Conservation (phyloP, 2,329 filamentous ascomycete genomes). For the Clonostachys chloroleuca region DNA sequence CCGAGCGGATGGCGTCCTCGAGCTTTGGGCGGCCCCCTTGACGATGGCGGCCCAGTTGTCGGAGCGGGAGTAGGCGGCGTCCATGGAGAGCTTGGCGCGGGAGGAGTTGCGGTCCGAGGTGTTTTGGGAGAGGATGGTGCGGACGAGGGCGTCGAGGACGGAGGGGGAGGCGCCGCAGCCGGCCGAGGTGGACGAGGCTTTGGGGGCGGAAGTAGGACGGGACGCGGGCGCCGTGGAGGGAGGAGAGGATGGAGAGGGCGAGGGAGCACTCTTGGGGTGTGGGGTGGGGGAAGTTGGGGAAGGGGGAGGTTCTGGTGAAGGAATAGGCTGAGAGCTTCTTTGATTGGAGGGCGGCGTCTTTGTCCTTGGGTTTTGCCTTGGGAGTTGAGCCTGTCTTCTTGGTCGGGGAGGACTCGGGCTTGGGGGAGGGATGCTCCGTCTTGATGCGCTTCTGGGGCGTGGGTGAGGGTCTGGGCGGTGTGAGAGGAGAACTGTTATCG, state of each 20-base stretch:
- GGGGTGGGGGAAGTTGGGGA: constrained; percentile 62
- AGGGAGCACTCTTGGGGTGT: constrained; percentile 63
- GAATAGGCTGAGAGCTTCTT: constrained; percentile 38
- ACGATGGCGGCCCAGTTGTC: constrained; percentile 37
- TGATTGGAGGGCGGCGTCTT: constrained; percentile 21
- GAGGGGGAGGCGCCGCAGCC: constrained; percentile 51
- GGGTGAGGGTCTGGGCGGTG: neutral
- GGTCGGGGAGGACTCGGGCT: constrained; percentile 1
- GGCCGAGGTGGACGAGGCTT: constrained; percentile 57
- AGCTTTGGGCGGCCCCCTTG: constrained; percentile 28
- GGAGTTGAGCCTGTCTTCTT: constrained; percentile 2
- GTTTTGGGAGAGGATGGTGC: constrained; percentile 48
- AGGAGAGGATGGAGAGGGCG: constrained; percentile 61
- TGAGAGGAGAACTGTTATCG: neutral
- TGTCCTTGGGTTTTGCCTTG: constrained; percentile 4
- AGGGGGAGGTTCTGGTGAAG: constrained; percentile 49
- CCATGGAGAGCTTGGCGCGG: constrained; percentile 50
- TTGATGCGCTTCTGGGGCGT: neutral
- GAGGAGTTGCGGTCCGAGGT: constrained; percentile 52
- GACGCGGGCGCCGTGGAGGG: constrained; percentile 60
- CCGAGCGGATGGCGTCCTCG: constrained; percentile 61
- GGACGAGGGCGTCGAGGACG: constrained; percentile 46
- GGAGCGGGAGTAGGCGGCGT: constrained; percentile 33
- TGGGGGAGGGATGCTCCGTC: neutral
- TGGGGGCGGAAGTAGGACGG: constrained; percentile 55